Base-by-base conservation (phyloP, 164 flowering plant species). In the Paratinospora sagittata region DNA sequence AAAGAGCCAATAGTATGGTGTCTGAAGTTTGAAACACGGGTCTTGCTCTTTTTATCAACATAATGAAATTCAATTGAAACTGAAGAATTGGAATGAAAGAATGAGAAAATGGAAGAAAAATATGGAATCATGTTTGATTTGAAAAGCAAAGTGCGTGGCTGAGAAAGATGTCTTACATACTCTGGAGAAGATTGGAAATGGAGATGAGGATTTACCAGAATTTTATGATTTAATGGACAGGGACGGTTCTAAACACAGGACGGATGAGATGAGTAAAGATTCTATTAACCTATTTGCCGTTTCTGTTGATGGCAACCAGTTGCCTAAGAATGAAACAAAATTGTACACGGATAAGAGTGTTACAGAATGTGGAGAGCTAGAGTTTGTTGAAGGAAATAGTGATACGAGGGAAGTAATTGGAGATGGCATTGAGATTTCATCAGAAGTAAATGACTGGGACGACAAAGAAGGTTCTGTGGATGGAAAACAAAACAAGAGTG, bases 301-400 rank as follows among this genome's bases (percentile, higher is more conserved):
- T 58, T 24, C 63, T 24, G 14, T 33, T 27, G 69, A 78, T 9
- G 24, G 30, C 26, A 69, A 79, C 13, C 68, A 74, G 27, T 71
- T 75, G n/a, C n/a, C n/a, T 63, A 81, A 78, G 68, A 73, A 78
- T 66, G 84, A 75, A 36, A 62, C 77, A 27, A 75, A 78, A 10
- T 24, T 78, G 49, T 85, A 75, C 73, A 76, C 82, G 24, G 89
- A n/a, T n/a, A n/a, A n/a, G n/a, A n/a, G n/a, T n/a, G n/a, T n/a
- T n/a, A n/a, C n/a, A n/a, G n/a, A n/a, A n/a, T n/a, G n/a, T n/a
- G n/a, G n/a, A n/a, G n/a, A n/a, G n/a, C n/a, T n/a, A n/a, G n/a
- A n/a, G n/a, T n/a, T n/a, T n/a, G n/a, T n/a, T n/a, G n/a, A n/a
- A n/a, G n/a, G n/a, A n/a, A n/a, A n/a, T n/a, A n/a, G n/a, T n/a